phyloP scores from a whole-genome alignment of 2,329 filamentous ascomycete genomes.

The Neopestalotiopsis sp. region DNA sequence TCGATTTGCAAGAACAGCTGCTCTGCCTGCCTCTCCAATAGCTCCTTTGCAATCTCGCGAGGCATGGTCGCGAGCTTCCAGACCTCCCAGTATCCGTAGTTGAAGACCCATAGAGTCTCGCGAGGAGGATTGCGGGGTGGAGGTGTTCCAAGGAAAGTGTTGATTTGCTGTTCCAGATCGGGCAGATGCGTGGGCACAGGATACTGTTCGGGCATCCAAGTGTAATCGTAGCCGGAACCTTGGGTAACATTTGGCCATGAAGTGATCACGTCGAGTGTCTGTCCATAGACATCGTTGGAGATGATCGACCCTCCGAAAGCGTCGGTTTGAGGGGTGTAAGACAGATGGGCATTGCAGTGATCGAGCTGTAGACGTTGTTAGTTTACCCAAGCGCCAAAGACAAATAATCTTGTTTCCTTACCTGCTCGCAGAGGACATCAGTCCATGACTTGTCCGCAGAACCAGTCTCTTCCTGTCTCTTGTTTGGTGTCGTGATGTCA shows the following conservation, averaged over 20 bases:
- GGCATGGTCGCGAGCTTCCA: conserved; percentile 58
- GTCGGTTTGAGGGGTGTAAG: conserved; percentile 47
- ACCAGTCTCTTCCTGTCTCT: conserved; percentile 26
- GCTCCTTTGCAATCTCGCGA: conserved; percentile 39
- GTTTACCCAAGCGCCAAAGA: conserved; percentile 8
- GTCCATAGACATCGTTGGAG: conserved; percentile 60
- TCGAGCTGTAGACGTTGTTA: conserved; percentile 43
- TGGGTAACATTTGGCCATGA: conserved; percentile 33
- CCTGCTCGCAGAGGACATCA: conserved; percentile 53
- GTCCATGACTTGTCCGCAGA: conserved; percentile 46
- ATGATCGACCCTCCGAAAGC: conserved; percentile 62
- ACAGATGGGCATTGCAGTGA: conserved; percentile 50
- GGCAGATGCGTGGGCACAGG: conserved; percentile 43
- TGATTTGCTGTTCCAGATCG: conserved; percentile 52
- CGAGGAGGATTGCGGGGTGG: conserved; percentile 39
- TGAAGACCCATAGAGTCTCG: conserved; percentile 60
- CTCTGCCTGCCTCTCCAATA: conserved; percentile 43
- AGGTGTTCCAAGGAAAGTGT: conserved; percentile 49
- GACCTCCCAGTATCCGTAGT: conserved; percentile 60
- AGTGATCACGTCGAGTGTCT: conserved; percentile 40
- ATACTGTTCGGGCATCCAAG: conserved; percentile 49
- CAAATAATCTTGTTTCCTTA: conserved; percentile 29
- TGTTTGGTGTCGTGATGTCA: conserved; percentile 46
- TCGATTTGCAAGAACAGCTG: conserved; percentile 54
- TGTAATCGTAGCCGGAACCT: conserved; percentile 48